Evolutionary conservation across 495 filamentous ascomycete genomes (phyloP).

Genomic region (Neurospora intermedia): DNA sequence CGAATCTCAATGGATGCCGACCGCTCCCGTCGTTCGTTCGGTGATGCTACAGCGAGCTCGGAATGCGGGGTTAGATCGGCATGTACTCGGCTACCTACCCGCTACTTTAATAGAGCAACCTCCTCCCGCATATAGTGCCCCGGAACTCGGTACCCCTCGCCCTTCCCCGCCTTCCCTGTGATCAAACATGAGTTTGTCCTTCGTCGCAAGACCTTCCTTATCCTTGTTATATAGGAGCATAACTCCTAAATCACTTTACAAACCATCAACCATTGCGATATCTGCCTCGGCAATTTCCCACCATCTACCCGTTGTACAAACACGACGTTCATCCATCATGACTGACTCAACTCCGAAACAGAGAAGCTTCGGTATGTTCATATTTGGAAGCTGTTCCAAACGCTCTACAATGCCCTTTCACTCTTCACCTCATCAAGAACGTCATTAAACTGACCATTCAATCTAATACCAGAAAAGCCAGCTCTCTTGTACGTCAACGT

Average conservation of each 20-base stretch:
- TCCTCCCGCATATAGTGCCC: not conserved
- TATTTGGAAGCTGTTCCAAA: not conserved
- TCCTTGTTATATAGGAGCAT: not conserved
- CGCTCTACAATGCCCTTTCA: not conserved
- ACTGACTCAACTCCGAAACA: conserved; percentile 16
- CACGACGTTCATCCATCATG: conserved; percentile 10
- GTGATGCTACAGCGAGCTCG: not conserved
- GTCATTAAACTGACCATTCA: not conserved
- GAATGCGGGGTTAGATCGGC: not conserved
- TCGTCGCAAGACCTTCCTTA: not conserved
- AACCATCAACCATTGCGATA: not conserved
- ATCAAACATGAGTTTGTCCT: not conserved
- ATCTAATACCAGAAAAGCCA: conserved; percentile 44
- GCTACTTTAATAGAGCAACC: not conserved
- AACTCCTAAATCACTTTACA: not conserved
- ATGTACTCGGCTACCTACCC: not conserved
- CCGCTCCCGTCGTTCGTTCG: not conserved
- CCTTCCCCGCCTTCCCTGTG: not conserved
- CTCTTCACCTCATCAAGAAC: not conserved
- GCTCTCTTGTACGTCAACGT: conserved; percentile 51
- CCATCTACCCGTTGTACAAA: not conserved
- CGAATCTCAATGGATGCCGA: not conserved
- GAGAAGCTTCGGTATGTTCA: conserved; percentile 29
- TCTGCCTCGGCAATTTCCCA: not conserved
- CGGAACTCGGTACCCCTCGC: not conserved